These are phyloP conservation scores for Diaporthe citrichinensis DNA, from an alignment of 2,329 filamentous ascomycete genomes.

Conservation along the genomic window DNA sequence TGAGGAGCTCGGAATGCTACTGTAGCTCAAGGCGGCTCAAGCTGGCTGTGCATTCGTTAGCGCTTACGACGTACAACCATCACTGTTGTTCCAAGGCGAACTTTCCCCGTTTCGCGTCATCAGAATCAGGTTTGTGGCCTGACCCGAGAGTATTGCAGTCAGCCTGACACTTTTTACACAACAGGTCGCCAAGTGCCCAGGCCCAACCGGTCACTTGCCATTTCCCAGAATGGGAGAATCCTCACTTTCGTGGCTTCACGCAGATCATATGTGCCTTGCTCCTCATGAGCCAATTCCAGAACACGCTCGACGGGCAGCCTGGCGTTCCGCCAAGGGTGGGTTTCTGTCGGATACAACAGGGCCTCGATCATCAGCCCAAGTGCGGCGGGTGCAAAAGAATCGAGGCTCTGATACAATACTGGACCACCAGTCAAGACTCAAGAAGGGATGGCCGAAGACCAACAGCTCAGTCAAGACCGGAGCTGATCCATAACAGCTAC, in stretches of 20 bases:
- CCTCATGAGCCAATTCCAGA: not conserved
- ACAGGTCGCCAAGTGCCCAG: not conserved
- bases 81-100: not conserved
- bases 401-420: not conserved
- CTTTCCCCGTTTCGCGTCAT: not conserved
- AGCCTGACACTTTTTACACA: not conserved
- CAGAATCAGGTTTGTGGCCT: not conserved
- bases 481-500: not conserved
- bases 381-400: not conserved
- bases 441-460: not conserved
- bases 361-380: not conserved
- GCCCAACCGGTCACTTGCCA: not conserved
- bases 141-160: not conserved
- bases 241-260: not conserved
- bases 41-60: not conserved
- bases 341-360: not conserved
- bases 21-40: not conserved
- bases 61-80: not conserved
- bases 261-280: not conserved
- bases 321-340: not conserved
- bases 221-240: no score
- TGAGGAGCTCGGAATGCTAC: not conserved
- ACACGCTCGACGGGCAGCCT: not conserved
- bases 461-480: not conserved
- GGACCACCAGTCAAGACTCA: not conserved